Percentiles rank a stretch among this genome's conserved stretches.
Conservation (phyloP, 2,329 filamentous ascomycete species). For the Neocatenulostroma microsporum region DNA sequence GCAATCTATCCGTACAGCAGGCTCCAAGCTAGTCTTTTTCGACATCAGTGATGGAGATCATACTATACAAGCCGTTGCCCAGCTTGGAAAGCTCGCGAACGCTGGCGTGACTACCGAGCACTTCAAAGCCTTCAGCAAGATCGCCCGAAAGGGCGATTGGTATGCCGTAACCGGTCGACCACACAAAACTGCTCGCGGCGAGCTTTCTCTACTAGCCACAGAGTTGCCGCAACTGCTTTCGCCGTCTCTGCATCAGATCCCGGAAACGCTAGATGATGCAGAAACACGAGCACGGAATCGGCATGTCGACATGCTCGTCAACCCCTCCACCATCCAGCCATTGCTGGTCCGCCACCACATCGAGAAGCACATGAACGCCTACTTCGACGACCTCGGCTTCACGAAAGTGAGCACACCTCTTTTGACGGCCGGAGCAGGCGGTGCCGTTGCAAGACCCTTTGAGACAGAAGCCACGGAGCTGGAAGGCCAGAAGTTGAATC, state of each 20-base stretch:
- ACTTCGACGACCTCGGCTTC: conserved; percentile 64
- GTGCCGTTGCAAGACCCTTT: conserved; percentile 81
- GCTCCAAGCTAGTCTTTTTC: conserved; percentile 76
- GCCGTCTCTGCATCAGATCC: conserved; percentile 72
- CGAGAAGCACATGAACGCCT: conserved; percentile 64
- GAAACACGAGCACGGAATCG: conserved; percentile 68
- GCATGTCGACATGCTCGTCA: conserved; percentile 79
- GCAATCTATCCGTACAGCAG: conserved; percentile 59
- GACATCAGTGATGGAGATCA: conserved; percentile 67
- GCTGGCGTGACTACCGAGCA: conserved; percentile 32
- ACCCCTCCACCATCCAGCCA: conserved; percentile 58
- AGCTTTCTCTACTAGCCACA: conserved; percentile 64
- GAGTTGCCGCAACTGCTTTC: conserved; percentile 64
- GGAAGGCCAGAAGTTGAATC: conserved; percentile 59
- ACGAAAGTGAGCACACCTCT: conserved; percentile 89
- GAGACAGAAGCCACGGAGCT: conserved; percentile 71
- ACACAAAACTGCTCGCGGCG: conserved; percentile 61
- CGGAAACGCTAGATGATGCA: conserved; percentile 59
- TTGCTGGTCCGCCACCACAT: conserved; percentile 68
- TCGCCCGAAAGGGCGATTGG: conserved; percentile 73
- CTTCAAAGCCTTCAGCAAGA: conserved; percentile 54
- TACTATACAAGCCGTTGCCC: conserved; percentile 68
- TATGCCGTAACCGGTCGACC: conserved; percentile 62
- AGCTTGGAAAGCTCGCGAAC: conserved; percentile 48
- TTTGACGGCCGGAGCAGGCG: conserved; percentile 72